A percentile compares a stretch with the other conserved stretches of the same genome.
phyloP scores from a whole-genome alignment of 2,329 filamentous ascomycete genomes.

The Orbilia ellipsospora region DNA sequence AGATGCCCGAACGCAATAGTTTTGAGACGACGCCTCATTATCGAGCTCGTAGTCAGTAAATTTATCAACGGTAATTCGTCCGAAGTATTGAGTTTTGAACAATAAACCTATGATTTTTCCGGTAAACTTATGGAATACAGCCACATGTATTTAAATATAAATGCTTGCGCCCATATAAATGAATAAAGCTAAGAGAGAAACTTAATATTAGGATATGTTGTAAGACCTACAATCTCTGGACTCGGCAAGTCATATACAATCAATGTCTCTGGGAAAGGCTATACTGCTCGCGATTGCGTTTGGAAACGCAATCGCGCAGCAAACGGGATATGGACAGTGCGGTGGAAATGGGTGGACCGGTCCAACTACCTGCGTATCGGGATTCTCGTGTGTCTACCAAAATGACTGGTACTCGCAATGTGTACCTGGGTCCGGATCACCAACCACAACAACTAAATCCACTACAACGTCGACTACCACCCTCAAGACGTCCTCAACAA shows the following conservation, averaged over 20 bases:
- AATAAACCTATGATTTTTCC: background rate
- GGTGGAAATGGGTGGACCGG: slow-evolving; percentile 53
- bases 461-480: slow-evolving; percentile 4
- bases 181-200: background rate
- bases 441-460: background rate
- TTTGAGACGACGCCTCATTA: slow-evolving; percentile 1
- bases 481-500: background rate
- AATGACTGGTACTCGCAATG: slow-evolving; percentile 53
- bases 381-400: slow-evolving; percentile 44
- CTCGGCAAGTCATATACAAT: background rate
- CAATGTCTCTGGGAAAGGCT: background rate
- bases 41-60: background rate
- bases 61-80: background rate
- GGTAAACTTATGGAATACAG: too few species aligned
- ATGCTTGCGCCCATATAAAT: background rate
- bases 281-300: background rate
- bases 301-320: slow-evolving; percentile 10
- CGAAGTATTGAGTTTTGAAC: background rate
- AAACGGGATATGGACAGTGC: slow-evolving; percentile 49
- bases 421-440: slow-evolving; percentile 8
- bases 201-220: background rate
- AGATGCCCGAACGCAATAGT: slow-evolving; percentile 19
- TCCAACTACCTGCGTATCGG: slow-evolving; percentile 38
- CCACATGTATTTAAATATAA: too few species aligned
- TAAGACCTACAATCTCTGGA: background rate